Evolutionary conservation across 306 rosid genomes (phyloP).

Genomic region (Corylus heterophylla): DNA sequence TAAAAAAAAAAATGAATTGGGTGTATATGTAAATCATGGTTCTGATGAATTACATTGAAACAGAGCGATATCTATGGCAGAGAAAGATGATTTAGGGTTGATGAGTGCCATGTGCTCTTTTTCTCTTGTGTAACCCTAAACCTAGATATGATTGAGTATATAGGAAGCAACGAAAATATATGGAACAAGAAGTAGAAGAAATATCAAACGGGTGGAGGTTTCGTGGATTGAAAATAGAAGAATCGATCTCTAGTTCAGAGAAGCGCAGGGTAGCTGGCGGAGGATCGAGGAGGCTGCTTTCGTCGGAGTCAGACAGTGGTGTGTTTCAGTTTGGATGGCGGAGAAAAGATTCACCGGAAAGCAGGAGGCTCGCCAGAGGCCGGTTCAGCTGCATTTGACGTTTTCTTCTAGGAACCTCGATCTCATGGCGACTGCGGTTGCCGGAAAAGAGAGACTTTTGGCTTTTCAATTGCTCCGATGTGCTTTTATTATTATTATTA

Average conservation of each 20-base stretch:
- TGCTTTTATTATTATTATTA: neutral
- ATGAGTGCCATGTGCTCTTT: neutral
- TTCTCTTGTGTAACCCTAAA: neutral
- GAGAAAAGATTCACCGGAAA: neutral
- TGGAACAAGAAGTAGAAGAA: neutral
- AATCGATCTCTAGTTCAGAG: neutral
- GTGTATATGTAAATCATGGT: neutral
- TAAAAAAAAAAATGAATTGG: neutral
- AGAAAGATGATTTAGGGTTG: constrained; percentile 3
- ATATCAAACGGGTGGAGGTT: neutral
- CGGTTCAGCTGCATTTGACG: neutral
- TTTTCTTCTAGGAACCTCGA: neutral
- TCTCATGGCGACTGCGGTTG: neutral
- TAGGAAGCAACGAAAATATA: neutral
- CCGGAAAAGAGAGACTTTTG: neutral
- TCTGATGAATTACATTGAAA: neutral
- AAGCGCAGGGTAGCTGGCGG: neutral
- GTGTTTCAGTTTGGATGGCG: neutral
- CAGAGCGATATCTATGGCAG: neutral
- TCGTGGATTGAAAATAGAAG: neutral
- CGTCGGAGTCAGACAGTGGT: neutral
- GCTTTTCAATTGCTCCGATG: neutral
- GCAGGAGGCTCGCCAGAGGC: neutral
- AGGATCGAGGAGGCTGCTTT: neutral
- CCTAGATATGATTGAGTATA: neutral